Evolutionary conservation across 2,329 filamentous ascomycete species (phyloP), one percentile per base, ranked within the genome.

Genomic region (Metarhizium robertsii): DNA sequence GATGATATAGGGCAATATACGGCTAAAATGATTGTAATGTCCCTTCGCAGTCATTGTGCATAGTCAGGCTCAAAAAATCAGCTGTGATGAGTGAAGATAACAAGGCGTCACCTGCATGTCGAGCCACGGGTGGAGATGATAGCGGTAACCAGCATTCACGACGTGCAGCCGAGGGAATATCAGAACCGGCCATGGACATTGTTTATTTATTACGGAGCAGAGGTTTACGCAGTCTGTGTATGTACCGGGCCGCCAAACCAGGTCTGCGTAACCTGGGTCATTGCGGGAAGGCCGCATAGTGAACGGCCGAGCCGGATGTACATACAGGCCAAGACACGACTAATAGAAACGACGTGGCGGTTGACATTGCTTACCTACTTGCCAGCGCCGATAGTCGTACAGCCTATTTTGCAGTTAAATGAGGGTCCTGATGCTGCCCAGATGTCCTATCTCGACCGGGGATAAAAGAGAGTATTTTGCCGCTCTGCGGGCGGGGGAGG

Each of bases 211-310:
- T 11, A 34, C 32, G 32, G 32, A 7, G 10, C 32, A 11, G 32
- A 34, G 32, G 25, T 25, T 51, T 48, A 52, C 50, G 52, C 50
- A 25, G 8, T 29, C 14, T 29, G 14, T 7, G 5, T 18, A 25
- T 8, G n/a, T 8, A 34, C 30, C 40, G 10, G 18, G 52, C 38
- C 55, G 42, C 34, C 14, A 48, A 6, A 45, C 40, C 25, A 25
- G 42, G 50, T 30, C 42, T 7, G 29, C 42, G 40, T 13, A 38
- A 29, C 10, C 34, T 47, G 34, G 13, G 34, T n/a, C 40, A 43
- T n/a, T 32, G 51, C 53, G 55, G 53, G 45, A 45, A 54, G 50
- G 36, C 45, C 54, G 50, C 54, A 50, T 56, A 6, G 14, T 14
- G 29, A 36, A 53, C n/a, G 54, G 42, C 53, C 53, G 30, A 29